Conservation (phyloP, 192 early-diverging fungal genomes). For the Dimargaris cristalligena region DNA sequence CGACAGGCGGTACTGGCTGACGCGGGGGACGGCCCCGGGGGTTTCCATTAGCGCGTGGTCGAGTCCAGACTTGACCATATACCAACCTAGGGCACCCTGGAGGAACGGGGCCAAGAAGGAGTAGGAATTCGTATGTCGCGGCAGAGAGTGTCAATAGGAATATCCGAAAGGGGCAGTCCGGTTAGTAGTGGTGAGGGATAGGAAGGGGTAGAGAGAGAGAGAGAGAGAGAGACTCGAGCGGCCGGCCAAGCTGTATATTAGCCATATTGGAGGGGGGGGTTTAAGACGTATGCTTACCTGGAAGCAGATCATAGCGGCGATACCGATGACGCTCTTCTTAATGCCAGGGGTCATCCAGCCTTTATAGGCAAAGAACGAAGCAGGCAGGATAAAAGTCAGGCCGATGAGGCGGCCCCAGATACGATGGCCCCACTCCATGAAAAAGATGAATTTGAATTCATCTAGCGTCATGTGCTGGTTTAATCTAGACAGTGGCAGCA, state of each 20-base stretch:
- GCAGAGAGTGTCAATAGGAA: no score
- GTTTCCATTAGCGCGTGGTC: conserved; percentile 59
- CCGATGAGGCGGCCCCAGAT: conserved; percentile 90
- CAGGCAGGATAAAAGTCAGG: conserved; percentile 68
- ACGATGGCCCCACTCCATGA: conserved; percentile 96
- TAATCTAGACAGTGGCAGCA: no score
- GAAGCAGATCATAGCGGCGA: conserved; percentile 49
- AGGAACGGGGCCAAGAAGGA: no score
- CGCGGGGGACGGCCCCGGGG: conserved; percentile 69
- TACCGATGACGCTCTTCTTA: conserved; percentile 35
- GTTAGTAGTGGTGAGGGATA: conserved; percentile 19
- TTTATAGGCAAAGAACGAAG: conserved; percentile 63
- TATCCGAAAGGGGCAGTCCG: conserved; percentile 11
- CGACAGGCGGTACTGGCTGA: conserved; percentile 85
- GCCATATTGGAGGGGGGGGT: conserved; percentile 14
- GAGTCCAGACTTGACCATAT: conserved; percentile 92
- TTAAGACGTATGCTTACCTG: conserved; percentile 26
- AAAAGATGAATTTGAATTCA: conserved; percentile 96
- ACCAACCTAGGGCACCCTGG: conserved; percentile 88
- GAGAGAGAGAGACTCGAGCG: no score
- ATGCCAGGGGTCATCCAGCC: conserved; percentile 61
- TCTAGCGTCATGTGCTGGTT: conserved; percentile 74
- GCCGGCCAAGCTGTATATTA: conserved; percentile 16
- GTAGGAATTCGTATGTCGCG: no score
- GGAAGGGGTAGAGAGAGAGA: neutral